A percentile compares a stretch with the other conserved stretches of the same genome.
Conservation (phyloP, 495 filamentous ascomycete genomes). For the Penicillium bovifimosum region DNA sequence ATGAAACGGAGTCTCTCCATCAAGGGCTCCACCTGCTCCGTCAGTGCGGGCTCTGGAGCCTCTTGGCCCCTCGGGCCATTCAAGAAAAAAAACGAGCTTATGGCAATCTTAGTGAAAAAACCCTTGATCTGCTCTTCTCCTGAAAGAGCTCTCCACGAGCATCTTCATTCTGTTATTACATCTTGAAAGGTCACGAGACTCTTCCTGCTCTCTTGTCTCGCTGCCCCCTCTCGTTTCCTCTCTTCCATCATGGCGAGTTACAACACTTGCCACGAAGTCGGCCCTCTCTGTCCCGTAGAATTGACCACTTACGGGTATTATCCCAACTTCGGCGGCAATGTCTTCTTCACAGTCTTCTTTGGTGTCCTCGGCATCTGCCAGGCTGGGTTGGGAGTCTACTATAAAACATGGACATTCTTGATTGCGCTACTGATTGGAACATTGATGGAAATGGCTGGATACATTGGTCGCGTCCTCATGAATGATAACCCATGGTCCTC, state of each 20-base stretch:
- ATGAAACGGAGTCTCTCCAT: too few species aligned
- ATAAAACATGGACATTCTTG: conserved; percentile 57
- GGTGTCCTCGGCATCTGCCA: conserved; percentile 44
- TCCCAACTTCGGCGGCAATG: conserved; percentile 56
- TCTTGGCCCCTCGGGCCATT: background rate
- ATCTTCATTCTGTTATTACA: too few species aligned
- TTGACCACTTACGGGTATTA: conserved; percentile 63
- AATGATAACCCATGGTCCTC: conserved; percentile 55
- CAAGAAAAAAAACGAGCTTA: background rate
- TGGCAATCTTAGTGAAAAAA: too few species aligned
- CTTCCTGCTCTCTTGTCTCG: background rate
- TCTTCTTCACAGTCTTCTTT: conserved; percentile 55
- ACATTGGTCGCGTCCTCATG: conserved; percentile 56
- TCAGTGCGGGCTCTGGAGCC: background rate
- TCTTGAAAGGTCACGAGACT: background rate
- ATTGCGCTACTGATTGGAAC: conserved; percentile 46
- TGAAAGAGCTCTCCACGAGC: too few species aligned
- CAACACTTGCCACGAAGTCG: conserved; percentile 43
- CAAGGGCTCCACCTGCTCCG: background rate
- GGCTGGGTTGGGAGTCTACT: conserved; percentile 48
- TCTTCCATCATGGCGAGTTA: conserved; percentile 23
- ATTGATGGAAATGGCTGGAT: conserved; percentile 47
- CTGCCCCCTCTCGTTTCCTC: background rate
- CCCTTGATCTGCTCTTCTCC: too few species aligned
- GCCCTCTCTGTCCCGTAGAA: conserved; percentile 49